phyloP scores from a whole-genome alignment of 1,284 basidiomycete species.

The Malassezia japonica region DNA sequence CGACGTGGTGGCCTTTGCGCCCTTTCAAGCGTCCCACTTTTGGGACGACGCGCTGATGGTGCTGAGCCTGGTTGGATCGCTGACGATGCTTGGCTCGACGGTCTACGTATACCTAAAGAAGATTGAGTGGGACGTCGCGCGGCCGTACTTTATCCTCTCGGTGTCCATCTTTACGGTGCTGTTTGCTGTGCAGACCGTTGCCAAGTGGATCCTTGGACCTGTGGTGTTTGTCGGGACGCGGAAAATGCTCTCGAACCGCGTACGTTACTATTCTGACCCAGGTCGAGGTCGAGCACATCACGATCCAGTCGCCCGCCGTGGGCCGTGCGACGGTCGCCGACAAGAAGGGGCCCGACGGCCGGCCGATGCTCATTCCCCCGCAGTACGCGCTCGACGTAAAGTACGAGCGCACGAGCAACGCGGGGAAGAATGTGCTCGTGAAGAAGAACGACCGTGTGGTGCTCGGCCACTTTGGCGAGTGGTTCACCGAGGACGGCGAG shows the following conservation, averaged over 20 bases:
- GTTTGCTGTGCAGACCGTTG: constrained; percentile 20
- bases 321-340: constrained; percentile 20
- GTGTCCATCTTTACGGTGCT: constrained; percentile 29
- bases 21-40: constrained; percentile 35
- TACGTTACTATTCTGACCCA: constrained; percentile 5
- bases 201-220: constrained; percentile 30
- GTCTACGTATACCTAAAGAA: constrained; percentile 39
- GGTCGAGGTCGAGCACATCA: constrained; percentile 32
- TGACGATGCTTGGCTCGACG: constrained; percentile 36
- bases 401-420: constrained; percentile 25
- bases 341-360: constrained; percentile 18
- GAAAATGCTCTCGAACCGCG: constrained; percentile 16
- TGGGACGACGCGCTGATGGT: constrained; percentile 32
- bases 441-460: constrained; percentile 9
- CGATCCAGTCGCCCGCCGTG: constrained; percentile 25
- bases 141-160: constrained; percentile 19
- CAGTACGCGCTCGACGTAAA: constrained; percentile 29
- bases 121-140: constrained; percentile 29
- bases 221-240: constrained; percentile 36
- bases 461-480: constrained; percentile 44
- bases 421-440: constrained; percentile 22
- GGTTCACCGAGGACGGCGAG: constrained; percentile 45
- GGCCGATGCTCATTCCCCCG: constrained; percentile 29
- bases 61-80: constrained; percentile 29
- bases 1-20: constrained; percentile 17